Evolutionary conservation across 177 flowering plant species (phyloP).

Genomic region (Vitis hybrid): DNA sequence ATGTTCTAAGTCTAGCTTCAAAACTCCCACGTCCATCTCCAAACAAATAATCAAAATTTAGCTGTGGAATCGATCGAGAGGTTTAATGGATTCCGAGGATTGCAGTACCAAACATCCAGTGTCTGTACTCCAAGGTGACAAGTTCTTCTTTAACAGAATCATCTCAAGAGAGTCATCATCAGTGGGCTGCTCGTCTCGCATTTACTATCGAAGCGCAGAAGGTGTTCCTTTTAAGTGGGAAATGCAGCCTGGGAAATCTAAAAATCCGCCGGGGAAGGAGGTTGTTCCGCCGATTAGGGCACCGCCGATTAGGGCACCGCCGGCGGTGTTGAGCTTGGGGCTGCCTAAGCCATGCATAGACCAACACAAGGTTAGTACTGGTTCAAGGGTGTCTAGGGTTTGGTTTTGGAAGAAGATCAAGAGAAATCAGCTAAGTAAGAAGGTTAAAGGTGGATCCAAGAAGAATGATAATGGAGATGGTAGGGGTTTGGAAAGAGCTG

Average conservation of each 20-base stretch:
- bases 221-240: conserved; percentile 49
- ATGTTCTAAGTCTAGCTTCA: not conserved
- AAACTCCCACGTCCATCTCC: not conserved
- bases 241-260: conserved; percentile 43
- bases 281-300: conserved; percentile 19
- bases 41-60: not conserved
- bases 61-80: not conserved
- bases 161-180: conserved; percentile 33
- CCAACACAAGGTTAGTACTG: conserved; percentile 1
- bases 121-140: conserved; percentile 14
- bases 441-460: not conserved
- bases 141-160: conserved; percentile 13
- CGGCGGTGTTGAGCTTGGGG: conserved; percentile 27
- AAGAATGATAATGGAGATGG: not conserved
- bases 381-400: not conserved
- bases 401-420: conserved; percentile 30
- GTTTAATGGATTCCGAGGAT: not conserved
- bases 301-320: conserved; percentile 41
- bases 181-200: conserved; percentile 30
- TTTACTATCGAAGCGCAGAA: conserved; percentile 20
- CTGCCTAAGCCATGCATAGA: conserved; percentile 28
- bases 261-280: conserved; percentile 24
- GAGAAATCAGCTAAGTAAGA: not conserved
- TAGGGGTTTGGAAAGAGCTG: not conserved
- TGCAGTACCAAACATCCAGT: too few relatives aligned